Conservation (phyloP, 306 rosid species). For the Prunus campanulata region DNA sequence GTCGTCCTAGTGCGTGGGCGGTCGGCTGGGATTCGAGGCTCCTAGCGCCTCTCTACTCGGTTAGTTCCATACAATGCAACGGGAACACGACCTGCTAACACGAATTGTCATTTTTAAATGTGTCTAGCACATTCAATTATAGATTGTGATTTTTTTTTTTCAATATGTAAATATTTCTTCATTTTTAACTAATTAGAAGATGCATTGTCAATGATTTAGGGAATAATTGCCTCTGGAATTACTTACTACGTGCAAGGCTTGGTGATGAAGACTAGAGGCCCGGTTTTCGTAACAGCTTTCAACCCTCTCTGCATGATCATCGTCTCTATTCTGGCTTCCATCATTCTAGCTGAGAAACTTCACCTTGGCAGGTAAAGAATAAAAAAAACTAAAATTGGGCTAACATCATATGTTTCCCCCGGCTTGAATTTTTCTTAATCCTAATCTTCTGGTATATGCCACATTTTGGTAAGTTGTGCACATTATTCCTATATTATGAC, state of each 20-base stretch:
- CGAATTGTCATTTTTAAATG: neutral
- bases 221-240: constrained; percentile 60
- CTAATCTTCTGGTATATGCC: neutral
- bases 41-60: constrained; percentile 60
- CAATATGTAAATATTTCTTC: neutral
- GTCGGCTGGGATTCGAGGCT: constrained; percentile 63
- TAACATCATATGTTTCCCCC: neutral
- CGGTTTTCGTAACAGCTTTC: constrained; percentile 71
- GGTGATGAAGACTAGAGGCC: constrained; percentile 66
- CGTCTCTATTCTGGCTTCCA: constrained; percentile 46
- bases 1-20: constrained; percentile 44
- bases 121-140: too few species aligned
- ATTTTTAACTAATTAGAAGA: neutral
- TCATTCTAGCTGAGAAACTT: constrained; percentile 59
- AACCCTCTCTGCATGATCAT: constrained; percentile 73
- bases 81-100: neutral
- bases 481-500: neutral
- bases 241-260: constrained; percentile 64
- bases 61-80: neutral
- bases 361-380: constrained; percentile 58
- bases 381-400: neutral
- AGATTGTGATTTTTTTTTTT: too few species aligned
- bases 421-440: neutral
- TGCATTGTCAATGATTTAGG: constrained; percentile 33
- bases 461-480: neutral